Base-by-base conservation (phyloP, 2,329 filamentous ascomycete genomes). In the Colletotrichum endophyticum region DNA sequence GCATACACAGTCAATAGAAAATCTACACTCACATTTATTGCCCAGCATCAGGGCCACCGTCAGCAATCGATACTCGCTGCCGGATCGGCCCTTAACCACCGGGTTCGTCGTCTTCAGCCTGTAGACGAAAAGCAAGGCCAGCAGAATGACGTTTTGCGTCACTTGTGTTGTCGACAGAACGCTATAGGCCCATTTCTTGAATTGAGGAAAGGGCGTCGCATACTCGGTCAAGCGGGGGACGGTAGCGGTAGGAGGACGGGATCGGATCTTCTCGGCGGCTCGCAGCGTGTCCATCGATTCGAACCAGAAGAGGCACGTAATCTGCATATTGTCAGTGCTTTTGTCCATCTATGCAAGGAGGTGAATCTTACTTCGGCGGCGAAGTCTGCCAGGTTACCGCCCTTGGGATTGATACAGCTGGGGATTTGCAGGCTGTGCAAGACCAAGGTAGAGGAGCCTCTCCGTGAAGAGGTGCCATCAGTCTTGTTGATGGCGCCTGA, bases 271-370 rank as follows among this genome's bases (percentile, higher is more conserved):
- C 82, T 96, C 94, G 49, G 96, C 95, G 73, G 92, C 90, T 79
- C 94, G 91, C 19, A 99, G 87, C 27, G 94, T 94, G n/a, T 94
- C 91, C 59, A 95, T 94, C 19, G 94, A 94, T 85, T 99, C 96
- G 83, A 99, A 99, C 96, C 97, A 99, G 87, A 99, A 98, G 16
- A 99, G 89, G 82, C 96, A 98, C 15, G 96, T 98, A 85, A 99
- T 95, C 95, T 98, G 81, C 4, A 74, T 2, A 2, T 8, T 61
- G 22, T 34, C 67, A 67, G 73, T 66, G 63, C 32, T 27, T 36
- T 36, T 34, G 34, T 8, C 4, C 13, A 9, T 44, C 22, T 12
- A 72, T 22, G 75, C 62, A 76, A 32, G 16, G 8, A 39, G 19
- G 16, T 39, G 19, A 36, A 44, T 15, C 76, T 75, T 81, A 96